Percentiles rank a stretch among this genome's conserved stretches.
Conservation (phyloP, 2,329 filamentous ascomycete genomes). For the Scolecobasidium constrictum region DNA sequence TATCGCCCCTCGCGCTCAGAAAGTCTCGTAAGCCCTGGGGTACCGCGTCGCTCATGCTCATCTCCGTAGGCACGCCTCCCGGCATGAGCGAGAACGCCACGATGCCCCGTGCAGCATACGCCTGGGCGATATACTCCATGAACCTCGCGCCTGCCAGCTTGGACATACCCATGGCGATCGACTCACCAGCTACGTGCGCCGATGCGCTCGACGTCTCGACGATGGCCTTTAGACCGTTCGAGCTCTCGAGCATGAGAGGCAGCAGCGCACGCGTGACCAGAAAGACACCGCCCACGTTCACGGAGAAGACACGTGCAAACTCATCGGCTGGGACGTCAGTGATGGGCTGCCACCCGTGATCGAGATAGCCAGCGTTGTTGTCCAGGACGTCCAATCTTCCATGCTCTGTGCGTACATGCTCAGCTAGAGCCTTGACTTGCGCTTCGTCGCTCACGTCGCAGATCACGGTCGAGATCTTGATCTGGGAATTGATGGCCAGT, state of each 20-base stretch:
- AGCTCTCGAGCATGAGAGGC: constrained; percentile 7
- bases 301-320: background rate
- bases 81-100: background rate
- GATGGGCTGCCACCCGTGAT: background rate
- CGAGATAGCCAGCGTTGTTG: constrained; percentile 5
- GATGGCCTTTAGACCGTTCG: constrained; percentile 3
- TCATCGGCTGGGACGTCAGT: constrained; percentile 1
- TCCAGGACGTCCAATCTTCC: constrained; percentile 7
- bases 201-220: background rate
- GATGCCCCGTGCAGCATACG: background rate
- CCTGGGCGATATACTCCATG: background rate
- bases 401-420: background rate
- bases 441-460: background rate
- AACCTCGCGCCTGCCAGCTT: background rate
- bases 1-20: background rate
- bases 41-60: background rate
- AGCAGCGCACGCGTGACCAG: background rate
- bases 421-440: background rate
- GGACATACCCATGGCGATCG: background rate
- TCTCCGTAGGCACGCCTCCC: background rate
- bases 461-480: background rate
- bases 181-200: background rate
- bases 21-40: background rate
- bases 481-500: background rate
- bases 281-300: constrained; percentile 2